Base-by-base conservation (phyloP, 2,329 filamentous ascomycete genomes). In the Paracamarosporium sp. region DNA sequence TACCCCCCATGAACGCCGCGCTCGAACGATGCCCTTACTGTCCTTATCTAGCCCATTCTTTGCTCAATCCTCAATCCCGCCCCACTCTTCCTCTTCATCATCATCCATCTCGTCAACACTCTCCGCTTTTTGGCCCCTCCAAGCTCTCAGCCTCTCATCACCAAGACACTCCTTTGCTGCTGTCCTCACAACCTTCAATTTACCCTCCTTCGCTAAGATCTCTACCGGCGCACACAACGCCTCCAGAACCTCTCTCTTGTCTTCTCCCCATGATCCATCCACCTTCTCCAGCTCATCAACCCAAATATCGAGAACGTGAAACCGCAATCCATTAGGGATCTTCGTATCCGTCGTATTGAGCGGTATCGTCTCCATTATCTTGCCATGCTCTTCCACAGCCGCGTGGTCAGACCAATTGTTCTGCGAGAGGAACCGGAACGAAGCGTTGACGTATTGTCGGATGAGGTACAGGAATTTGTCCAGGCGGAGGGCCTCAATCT, bases 391-490 rank as follows among this genome's bases (percentile, higher is more conserved):
- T 43, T 74, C 72, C 12, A 85, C 62, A 7, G 75, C 38, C 11
- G 64, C 66, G 27, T 66, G 71, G 27, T 80, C 70, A 25, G 44
- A 67, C 76, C 77, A 82, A 53, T 73, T 68, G n/a, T 69, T 74
- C 54, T 78, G 81, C 70, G 66, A 57, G 64, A 84, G 68, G 20
- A 78, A 76, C 46, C 74, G 77, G 61, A 96, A 87, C 9, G 88
- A 87, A n/a, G 90, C 88, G 35, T 85, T 87, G 13, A 97, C 80
- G 66, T 92, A 91, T 63, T 90, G 86, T 51, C 95, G 85, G 56
- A 96, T 90, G 17, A 98, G 83, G 65, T 93, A 84, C 55, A 99
- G 80, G 72, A 96, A 98, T 81, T 99, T 99, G 79, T 99, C 93
- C 81, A 98, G 89, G 31, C 81, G 77, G 55, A 78, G 72, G 13